Evolutionary conservation across 2,329 filamentous ascomycete species (phyloP), one percentile per base, ranked within the genome.

Genomic region (Colletotrichum liriopes): DNA sequence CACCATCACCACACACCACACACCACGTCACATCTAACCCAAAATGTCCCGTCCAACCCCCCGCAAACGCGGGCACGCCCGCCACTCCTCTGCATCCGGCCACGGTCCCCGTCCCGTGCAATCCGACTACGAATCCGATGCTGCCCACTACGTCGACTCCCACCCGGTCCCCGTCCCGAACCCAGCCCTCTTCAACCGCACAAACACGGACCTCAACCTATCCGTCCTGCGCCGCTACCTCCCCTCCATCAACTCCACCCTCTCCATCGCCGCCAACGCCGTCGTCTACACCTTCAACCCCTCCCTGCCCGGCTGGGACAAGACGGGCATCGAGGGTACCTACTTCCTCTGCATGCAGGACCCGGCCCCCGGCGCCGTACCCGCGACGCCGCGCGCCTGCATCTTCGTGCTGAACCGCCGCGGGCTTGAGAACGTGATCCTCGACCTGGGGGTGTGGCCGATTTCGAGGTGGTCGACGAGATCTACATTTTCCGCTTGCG

Each of bases 181-280:
- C 83, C 78, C 86, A 83, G 63, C 89, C 85, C 75, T 88, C 84
- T 84, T 89, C 83, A 86, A 65, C 81, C 92, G 93, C 75, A 92
- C 92, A 74, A 96, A 95, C 81, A 93, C 93, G 67, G 93, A 97
- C 76, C 91, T 98, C 78, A 98, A 98, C 85, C 88, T 97, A 75
- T 87, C 90, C 60, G 96, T 98, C 49, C 88, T 98, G 45, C 91
- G 89, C 71, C 93, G 94, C 76, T 94, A 98, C 84, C 90, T 94
- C 71, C 93, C 94, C 41, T 88, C 90, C 70, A 90, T 98, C 75
- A 86, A 86, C 71, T 85, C 87, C 64, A 94, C 98, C 79, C 86
- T 94, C 74, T 92, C 93, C 74, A 93, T 96, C 76, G 94, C 94
- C 7, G 92, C 93, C 41, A 97, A 96, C 78, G 93, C 93, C 35